A percentile compares a stretch with the other conserved stretches of the same genome.
phyloP scores from a whole-genome alignment of 1,284 basidiomycete genomes.

The Hortiboletus rubellus region DNA sequence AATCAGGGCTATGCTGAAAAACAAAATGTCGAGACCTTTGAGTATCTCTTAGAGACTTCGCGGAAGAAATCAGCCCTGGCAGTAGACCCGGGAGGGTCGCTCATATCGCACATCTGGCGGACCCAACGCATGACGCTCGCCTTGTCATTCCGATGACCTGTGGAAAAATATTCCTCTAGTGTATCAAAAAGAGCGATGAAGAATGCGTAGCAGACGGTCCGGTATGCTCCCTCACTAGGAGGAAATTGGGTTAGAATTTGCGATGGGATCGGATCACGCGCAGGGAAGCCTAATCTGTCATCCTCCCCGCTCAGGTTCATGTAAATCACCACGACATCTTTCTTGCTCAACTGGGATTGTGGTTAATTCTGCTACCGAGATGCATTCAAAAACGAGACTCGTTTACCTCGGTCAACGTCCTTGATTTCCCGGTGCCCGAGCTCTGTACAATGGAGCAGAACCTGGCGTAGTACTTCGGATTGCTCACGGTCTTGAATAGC shows the following conservation, averaged over 20 bases:
- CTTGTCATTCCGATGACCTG: neutral
- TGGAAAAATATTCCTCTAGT: neutral
- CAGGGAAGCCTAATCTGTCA: constrained; percentile 9
- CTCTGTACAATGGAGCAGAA: constrained; percentile 26
- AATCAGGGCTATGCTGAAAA: too few species aligned
- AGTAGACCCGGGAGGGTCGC: neutral
- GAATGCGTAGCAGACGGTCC: constrained; percentile 3
- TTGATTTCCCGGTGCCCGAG: constrained; percentile 27
- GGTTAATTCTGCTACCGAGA: neutral
- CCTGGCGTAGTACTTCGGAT: constrained; percentile 15
- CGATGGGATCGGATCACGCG: constrained; percentile 9
- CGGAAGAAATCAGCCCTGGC: neutral
- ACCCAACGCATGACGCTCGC: neutral
- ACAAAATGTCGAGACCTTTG: neutral
- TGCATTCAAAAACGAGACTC: neutral
- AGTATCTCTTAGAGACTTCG: neutral
- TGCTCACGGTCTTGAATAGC: neutral
- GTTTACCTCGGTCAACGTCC: constrained; percentile 20
- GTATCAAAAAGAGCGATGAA: constrained; percentile 14
- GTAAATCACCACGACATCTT: constrained; percentile 19
- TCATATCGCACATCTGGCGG: neutral
- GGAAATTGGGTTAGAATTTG: constrained; percentile 8
- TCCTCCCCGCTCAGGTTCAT: constrained; percentile 15
- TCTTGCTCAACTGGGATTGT: constrained; percentile 7
- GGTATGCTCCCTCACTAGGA: neutral